Conservation (phyloP, 2,329 filamentous ascomycete genomes). For the Knufia fluminis region DNA sequence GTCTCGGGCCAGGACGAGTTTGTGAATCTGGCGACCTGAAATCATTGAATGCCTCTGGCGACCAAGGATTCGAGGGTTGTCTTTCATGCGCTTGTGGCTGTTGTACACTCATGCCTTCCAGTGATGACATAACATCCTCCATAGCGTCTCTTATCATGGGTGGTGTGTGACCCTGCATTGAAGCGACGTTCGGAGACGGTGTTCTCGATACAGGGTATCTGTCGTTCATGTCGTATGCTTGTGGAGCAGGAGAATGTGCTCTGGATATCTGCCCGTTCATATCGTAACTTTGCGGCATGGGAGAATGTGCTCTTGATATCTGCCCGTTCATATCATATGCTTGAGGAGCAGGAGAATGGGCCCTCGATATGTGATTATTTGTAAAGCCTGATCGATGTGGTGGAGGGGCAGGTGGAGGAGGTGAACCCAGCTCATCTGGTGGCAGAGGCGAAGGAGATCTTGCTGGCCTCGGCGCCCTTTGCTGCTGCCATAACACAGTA, state of each 20-base stretch:
- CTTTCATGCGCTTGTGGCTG: conserved; percentile 41
- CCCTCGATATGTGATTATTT: conserved; percentile 29
- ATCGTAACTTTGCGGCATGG: conserved; percentile 32
- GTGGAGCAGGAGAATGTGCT: conserved; percentile 40
- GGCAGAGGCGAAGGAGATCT: conserved; percentile 25
- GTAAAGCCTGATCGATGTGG: conserved; percentile 51
- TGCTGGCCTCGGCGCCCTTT: conserved; percentile 28
- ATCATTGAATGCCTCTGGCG: conserved; percentile 72
- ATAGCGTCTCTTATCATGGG: conserved; percentile 90
- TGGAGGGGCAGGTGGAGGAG: conserved; percentile 75
- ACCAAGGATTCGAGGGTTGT: conserved; percentile 66
- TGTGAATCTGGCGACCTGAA: conserved; percentile 27
- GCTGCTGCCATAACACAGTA: conserved; percentile 31
- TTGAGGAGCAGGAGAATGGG: conserved; percentile 38
- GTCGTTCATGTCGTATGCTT: conserved; percentile 22
- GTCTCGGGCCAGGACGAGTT: conserved; percentile 38
- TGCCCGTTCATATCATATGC: conserved; percentile 28
- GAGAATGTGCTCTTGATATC: conserved; percentile 49
- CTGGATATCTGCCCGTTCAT: conserved; percentile 29
- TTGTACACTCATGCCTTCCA: conserved; percentile 70
- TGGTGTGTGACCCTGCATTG: conserved; percentile 62
- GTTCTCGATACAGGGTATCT: conserved; percentile 44
- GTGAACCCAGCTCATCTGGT: conserved; percentile 49
- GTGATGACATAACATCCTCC: conserved; percentile 94
- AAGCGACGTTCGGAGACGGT: conserved; percentile 61